Evolutionary conservation across 1,284 basidiomycete species (phyloP), one percentile per base, ranked within the genome.

Genomic region (Cryptococcus sp.): DNA sequence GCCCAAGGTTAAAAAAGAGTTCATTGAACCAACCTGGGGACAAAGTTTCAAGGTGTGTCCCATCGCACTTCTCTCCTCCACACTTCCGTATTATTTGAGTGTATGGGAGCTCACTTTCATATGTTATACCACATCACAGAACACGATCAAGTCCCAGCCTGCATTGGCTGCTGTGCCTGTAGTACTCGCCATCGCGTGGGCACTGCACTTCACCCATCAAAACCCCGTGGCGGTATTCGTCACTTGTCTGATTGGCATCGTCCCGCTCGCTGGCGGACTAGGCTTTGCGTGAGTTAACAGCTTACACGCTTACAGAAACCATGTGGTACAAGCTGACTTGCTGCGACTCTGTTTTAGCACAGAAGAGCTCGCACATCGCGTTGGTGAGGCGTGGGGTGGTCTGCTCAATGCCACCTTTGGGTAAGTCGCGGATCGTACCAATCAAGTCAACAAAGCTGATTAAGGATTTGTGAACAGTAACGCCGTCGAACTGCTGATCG

Each of bases 181-280:
- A 41, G 80, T 83, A 59, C 81, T 85, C 43, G 84, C 85, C 0
- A 77, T 85, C 58, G 80, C 82, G 0, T 92, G 89, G 89, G 87
- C 83, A 10, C 76, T 89, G 3, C 80, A 89, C 77, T 88, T 89
- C 57, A 80, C 78, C 67, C 40, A 79, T 81, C 68, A 81, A 80
- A 58, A 81, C 74, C 79, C 86, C 3, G 83, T 73, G 68, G 87
- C 77, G 52, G 80, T 88, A 57, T 93, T 93, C 64, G 81, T 89
- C 59, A 86, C 87, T 65, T 85, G 86, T 1, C 87, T 91, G 69
- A 74, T 79, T 45, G 69, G 69, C 17, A 72, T 79, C 62, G 70
- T 81, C 3, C 80, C 80, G 0, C 73, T 81, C 13, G 81, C 81
- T 2, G 77, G 78, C 46, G 72, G 80, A 16, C 71, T 82, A 16